Base-by-base conservation (phyloP, 768 basidiomycete genomes). In the Suillus alpinus region DNA sequence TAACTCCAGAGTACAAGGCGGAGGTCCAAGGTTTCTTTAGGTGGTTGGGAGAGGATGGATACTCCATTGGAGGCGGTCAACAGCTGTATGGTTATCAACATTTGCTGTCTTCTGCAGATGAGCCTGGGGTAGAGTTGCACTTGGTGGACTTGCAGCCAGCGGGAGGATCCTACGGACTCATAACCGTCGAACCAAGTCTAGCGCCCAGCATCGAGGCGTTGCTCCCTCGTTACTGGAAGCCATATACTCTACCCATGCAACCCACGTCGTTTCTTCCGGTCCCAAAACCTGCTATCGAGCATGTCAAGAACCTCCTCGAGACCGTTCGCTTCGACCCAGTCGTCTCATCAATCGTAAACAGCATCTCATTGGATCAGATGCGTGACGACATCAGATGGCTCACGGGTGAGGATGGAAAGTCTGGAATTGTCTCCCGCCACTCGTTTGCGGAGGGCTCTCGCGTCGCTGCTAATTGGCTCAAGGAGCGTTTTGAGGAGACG, bases 331-430 rank as follows among this genome's bases (percentile, higher is more conserved):
- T 93, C 69, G 79, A 91, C 66, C 85, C 92, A 10, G 75, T 78
- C 55, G 75, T 95, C 52, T 86, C 91, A 16, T 77, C 81, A 40
- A 78, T 91, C 59, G 84, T 94, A 29, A 81, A 83, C 60, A 85
- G 86, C 55, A 80, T 96, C 59, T 89, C 88, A 34, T 65, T 88
- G 14, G 71, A 81, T 10, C 82, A 86, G 65, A 84, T 96, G 75
- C 78, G 78, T 60, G 80, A 82, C 46, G 89, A 93, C 72, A 81
- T 95, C 50, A 82, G 86, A 56, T 95, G 85, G 71, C 84, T 97
- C 60, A 94, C 94, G 0, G 94, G 93, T 53, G 94, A 97, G 71
- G 86, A 88, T 65, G 79, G 76, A n/a, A 73, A 75, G 44, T 92
- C 90, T 9, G 83, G 83, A 12, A 89, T 95, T 65, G 64, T 85